A percentile compares a stretch with the other conserved stretches of the same genome.
Evolutionary conservation across 345 rosid species (phyloP).

Genomic region (Syzygium aromaticum): DNA sequence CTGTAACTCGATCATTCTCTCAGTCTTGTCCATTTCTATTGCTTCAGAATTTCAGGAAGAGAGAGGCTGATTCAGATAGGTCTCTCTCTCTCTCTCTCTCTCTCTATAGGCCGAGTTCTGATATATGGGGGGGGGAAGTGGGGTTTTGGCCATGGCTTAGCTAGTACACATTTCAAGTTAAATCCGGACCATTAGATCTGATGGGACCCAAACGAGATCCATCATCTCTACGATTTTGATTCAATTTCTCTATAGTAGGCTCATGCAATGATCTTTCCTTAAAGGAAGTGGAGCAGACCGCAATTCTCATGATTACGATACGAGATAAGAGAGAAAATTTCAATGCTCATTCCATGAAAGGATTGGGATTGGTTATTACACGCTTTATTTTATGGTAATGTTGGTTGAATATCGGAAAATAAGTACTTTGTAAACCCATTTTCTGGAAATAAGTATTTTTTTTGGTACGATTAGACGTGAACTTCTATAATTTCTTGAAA

Average conservation of each 20-base stretch:
- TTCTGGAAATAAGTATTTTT: not conserved
- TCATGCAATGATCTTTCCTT: not conserved
- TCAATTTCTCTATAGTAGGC: not conserved
- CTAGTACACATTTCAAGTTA: not conserved
- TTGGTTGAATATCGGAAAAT: not conserved
- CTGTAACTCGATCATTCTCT: not conserved
- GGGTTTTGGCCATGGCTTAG: not conserved
- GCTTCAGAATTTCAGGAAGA: not conserved
- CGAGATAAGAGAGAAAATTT: not conserved
- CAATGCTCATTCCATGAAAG: not conserved
- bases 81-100: not conserved
- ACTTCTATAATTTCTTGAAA: not conserved
- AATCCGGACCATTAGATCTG: not conserved
- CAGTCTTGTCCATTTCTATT: not conserved
- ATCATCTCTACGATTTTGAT: not conserved
- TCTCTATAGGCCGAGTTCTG: not conserved
- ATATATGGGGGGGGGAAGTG: not conserved
- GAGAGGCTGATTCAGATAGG: not conserved
- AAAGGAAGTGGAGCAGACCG: not conserved
- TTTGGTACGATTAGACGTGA: not conserved
- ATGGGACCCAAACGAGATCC: not conserved
- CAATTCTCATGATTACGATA: not conserved
- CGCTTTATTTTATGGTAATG: not conserved
- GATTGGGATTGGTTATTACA: not conserved
- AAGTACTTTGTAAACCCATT: not conserved